Evolutionary conservation across 2,329 filamentous ascomycete species (phyloP).

Genomic region (Sphaerulina vaccinii): DNA sequence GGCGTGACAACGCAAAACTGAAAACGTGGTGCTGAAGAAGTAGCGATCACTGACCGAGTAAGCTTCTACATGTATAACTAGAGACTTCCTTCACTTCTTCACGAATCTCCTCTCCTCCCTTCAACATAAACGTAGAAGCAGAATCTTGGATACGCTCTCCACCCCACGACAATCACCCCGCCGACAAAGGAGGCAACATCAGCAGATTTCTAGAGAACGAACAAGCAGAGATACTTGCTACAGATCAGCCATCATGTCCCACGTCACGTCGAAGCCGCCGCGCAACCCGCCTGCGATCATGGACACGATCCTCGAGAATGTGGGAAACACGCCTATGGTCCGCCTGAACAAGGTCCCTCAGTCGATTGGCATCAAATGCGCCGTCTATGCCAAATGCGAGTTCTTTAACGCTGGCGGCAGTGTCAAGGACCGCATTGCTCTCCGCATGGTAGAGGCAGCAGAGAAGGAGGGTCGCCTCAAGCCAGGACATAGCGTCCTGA

Average conservation of each 20-base stretch:
- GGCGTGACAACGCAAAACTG: slow-evolving; percentile 4
- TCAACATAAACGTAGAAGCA: too few relatives aligned
- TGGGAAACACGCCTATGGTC: slow-evolving; percentile 94
- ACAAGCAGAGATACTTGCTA: background rate
- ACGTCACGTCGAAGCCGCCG: slow-evolving; percentile 44
- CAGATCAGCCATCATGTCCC: slow-evolving; percentile 29
- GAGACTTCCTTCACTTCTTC: background rate
- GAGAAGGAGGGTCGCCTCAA: slow-evolving; percentile 90
- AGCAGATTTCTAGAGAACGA: too few relatives aligned
- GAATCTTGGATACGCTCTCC: too few relatives aligned
- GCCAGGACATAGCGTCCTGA: slow-evolving; percentile 85
- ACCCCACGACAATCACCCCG: background rate
- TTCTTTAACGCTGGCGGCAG: slow-evolving; percentile 68
- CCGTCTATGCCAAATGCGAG: slow-evolving; percentile 42
- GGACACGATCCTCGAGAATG: slow-evolving; percentile 76
- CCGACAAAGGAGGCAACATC: too few relatives aligned
- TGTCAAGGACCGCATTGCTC: slow-evolving; percentile 88
- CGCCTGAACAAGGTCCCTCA: slow-evolving; percentile 90
- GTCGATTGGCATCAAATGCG: slow-evolving; percentile 79
- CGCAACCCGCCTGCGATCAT: slow-evolving; percentile 57
- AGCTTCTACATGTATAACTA: background rate
- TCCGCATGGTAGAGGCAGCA: slow-evolving; percentile 96
- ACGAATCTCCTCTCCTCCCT: background rate
- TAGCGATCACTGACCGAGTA: background rate
- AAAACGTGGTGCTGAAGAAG: background rate